These are phyloP conservation scores for Claviceps arundinis DNA, from an alignment of 2,329 filamentous ascomycete genomes.

Conservation along the genomic window DNA sequence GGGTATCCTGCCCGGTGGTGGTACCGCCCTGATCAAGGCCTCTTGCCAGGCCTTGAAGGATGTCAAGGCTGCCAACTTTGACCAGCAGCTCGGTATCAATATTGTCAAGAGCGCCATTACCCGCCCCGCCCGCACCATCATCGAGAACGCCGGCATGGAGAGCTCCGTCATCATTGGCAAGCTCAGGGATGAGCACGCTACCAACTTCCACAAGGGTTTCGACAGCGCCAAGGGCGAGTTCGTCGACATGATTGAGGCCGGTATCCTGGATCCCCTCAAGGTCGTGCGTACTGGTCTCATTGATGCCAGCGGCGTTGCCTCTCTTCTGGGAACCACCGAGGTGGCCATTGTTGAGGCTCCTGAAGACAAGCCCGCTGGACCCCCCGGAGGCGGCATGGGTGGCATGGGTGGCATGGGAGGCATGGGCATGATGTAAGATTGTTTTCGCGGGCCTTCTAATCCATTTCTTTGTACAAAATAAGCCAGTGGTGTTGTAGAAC, in stretches of 20 bases:
- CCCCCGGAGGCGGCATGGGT: conserved; percentile 51
- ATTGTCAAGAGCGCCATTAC: conserved; percentile 99
- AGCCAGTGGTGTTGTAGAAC: conserved; percentile 29
- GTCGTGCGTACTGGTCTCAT: conserved; percentile 92
- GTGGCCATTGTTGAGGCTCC: conserved; percentile 93
- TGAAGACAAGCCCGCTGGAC: conserved; percentile 68
- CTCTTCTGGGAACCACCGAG: conserved; percentile 92
- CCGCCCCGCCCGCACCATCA: conserved; percentile 82
- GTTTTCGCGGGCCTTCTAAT: neutral
- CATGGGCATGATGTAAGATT: conserved; percentile 42
- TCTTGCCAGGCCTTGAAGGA: conserved; percentile 73
- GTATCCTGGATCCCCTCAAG: conserved; percentile 99
- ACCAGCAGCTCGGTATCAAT: conserved; percentile 95
- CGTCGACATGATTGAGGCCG: conserved; percentile 92
- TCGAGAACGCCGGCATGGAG: conserved; percentile 95
- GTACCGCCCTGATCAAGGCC: conserved; percentile 95
- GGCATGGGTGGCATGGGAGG: conserved; percentile 32
- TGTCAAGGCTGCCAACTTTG: conserved; percentile 88
- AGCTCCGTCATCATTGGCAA: conserved; percentile 95
- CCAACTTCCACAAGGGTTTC: conserved; percentile 96
- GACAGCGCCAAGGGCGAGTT: conserved; percentile 96
- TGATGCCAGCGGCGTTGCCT: conserved; percentile 92
- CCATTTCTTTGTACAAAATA: conserved; percentile 14
- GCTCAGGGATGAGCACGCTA: conserved; percentile 83
- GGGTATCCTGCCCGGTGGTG: conserved; percentile 96